Percentiles rank a stretch among this genome's conserved stretches.
phyloP scores from a whole-genome alignment of 1,284 basidiomycete species.

The Apiotrichum akiyoshidainum region DNA sequence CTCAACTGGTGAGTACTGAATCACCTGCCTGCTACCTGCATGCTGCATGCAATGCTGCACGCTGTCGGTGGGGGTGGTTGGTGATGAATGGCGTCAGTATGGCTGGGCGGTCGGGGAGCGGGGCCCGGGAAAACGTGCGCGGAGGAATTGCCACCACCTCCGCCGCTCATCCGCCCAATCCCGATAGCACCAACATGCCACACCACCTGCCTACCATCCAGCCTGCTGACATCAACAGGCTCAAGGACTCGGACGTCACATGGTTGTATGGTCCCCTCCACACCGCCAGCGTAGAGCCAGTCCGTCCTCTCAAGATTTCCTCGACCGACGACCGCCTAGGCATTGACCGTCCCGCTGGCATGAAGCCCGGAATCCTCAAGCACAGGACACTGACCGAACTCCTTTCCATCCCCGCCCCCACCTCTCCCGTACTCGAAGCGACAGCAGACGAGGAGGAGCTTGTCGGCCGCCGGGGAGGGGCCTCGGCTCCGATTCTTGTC shows the following conservation, averaged over 20 bases:
- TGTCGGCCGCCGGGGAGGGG: not conserved
- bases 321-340: slow-evolving; percentile 57
- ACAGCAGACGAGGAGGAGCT: slow-evolving; percentile 1
- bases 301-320: slow-evolving; percentile 56
- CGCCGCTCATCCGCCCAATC: slow-evolving; percentile 14
- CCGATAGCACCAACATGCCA: slow-evolving; percentile 7
- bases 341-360: slow-evolving; percentile 51
- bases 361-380: slow-evolving; percentile 87
- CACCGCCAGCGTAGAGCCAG: slow-evolving; percentile 69
- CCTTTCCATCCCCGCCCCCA: slow-evolving; percentile 59
- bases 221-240: slow-evolving; percentile 58
- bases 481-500: slow-evolving; percentile 27
- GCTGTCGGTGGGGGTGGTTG: no score
- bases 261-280: slow-evolving; percentile 98
- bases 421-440: slow-evolving; percentile 57
- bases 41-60: not conserved
- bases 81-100: slow-evolving; percentile 1
- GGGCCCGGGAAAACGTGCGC: slow-evolving; percentile 13
- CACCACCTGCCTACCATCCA: not conserved
- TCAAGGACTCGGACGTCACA: slow-evolving; percentile 98
- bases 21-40: not conserved
- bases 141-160: slow-evolving; percentile 13
- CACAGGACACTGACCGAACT: slow-evolving; percentile 90
- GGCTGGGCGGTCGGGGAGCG: no score
- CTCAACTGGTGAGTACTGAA: slow-evolving; percentile 83